Base-by-base conservation (phyloP, 106 monocot genomes). In the Iris macrosiphon region DNA sequence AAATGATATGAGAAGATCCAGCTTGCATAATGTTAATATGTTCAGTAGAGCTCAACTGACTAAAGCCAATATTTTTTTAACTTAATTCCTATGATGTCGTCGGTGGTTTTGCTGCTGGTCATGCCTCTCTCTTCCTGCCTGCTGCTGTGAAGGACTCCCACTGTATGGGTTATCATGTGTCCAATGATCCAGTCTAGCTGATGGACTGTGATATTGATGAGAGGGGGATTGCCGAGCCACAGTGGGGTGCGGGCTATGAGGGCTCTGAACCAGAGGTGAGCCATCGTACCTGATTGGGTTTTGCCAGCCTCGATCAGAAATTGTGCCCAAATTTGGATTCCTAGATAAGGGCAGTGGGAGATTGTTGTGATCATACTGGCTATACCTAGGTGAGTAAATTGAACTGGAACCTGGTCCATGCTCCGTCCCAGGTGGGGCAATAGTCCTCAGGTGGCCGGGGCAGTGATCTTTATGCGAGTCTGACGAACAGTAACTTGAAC, bases 281-380 rank as follows among this genome's bases (percentile, higher is more conserved):
- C 51, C 59, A 3, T 78, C 76, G 35, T 73, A 54, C 31, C 30
- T 16, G 6, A 61, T 8, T 2, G 66, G 48, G 30, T 55, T 71
- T 45, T 42, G 57, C 75, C 81, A 69, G 9, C 75, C 72, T 49
- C 73, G 67, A 10, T 89, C 94, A 3, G 84, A 75, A 17, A 62
- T 50, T 33, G 81, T 75, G 13, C 73, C 64, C 17, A 76, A 43
- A 49, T 15, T 61, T 6, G 79, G 83, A 8, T 71, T 83, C 37
- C 57, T 63, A 4, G 1, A 15, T 29, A 29, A 15, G 18, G 26
- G 27, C 9, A n/a, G n/a, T n/a, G 60, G 49, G 20, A 26, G 42
- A 23, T 52, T 52, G 41, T 60, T 50, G 29, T 72, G 64, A 30
- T 79, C 74, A 29, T 85, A 79, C 33, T 78, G 41, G 35, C 62